Conservation (phyloP, 2,329 filamentous ascomycete species). For the Scedosporium minutisporum region DNA sequence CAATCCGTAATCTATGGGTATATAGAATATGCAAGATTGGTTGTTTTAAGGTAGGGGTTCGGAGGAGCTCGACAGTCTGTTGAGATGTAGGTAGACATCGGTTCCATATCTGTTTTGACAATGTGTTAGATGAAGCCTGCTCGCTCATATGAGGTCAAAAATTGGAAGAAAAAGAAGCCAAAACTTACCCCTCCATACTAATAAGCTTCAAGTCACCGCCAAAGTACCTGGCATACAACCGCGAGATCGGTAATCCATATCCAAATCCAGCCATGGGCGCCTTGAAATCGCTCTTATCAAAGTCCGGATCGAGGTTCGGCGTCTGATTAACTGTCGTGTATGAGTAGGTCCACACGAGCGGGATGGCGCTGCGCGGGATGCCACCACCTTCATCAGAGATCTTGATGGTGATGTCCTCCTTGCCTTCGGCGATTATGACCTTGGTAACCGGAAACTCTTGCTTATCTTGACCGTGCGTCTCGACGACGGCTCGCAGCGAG, state of each 20-base stretch:
- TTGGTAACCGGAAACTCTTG: constrained; percentile 95
- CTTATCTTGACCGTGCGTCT: constrained; percentile 88
- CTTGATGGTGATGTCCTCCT: constrained; percentile 99
- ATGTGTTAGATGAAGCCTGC: constrained; percentile 11
- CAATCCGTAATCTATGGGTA: not conserved
- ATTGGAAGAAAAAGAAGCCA: constrained; percentile 1
- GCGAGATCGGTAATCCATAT: constrained; percentile 90
- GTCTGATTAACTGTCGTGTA: constrained; percentile 98
- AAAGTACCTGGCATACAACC: constrained; percentile 93
- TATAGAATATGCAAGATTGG: not conserved
- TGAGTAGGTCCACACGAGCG: constrained; percentile 99
- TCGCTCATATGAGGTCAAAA: not conserved
- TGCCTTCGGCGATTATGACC: constrained; percentile 93
- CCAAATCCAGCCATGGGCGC: constrained; percentile 98
- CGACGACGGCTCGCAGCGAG: constrained; percentile 90
- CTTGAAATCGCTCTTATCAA: constrained; percentile 98
- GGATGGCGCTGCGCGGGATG: constrained; percentile 85
- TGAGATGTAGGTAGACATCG: constrained; percentile 95
- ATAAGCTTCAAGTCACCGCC: constrained; percentile 95
- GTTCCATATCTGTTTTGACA: constrained; percentile 68
- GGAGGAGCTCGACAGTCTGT: constrained; percentile 87
- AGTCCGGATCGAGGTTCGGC: constrained; percentile 89
- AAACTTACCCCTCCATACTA: constrained; percentile 91
- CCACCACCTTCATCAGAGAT: constrained; percentile 94
- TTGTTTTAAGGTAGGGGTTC: constrained; percentile 78